Conservation (phyloP, 2,329 filamentous ascomycete genomes). For the Dactylellina drechsleri region DNA sequence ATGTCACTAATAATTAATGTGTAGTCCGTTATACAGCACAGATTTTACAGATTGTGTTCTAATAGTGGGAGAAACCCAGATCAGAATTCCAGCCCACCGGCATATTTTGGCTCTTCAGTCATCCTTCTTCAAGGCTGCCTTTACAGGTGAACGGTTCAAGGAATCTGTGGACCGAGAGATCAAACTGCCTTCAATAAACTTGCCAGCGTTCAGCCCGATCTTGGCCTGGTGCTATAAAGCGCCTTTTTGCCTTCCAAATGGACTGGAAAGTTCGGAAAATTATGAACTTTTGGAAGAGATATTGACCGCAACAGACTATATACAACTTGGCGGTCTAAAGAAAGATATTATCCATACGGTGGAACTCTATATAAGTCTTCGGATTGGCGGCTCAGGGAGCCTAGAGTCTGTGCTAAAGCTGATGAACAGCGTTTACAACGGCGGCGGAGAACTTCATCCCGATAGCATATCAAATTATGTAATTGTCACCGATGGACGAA, state of each 20-base stretch:
- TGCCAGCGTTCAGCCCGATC: background rate
- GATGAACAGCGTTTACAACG: too few relatives aligned
- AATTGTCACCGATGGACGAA: too few relatives aligned
- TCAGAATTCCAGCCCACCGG: conserved; percentile 1
- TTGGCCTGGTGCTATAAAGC: background rate
- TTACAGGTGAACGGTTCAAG: conserved; percentile 7
- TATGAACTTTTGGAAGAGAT: background rate
- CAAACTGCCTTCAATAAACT: background rate
- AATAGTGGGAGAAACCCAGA: background rate
- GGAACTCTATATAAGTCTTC: too few relatives aligned
- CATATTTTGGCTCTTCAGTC: conserved; percentile 1
- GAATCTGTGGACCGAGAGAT: conserved; percentile 7
- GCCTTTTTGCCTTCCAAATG: background rate
- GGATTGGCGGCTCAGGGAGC: too few relatives aligned
- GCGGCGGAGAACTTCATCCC: too few relatives aligned
- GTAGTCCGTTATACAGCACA: conserved; percentile 4
- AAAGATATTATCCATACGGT: too few relatives aligned
- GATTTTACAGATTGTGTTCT: background rate
- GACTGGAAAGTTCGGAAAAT: background rate
- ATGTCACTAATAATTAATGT: too few relatives aligned
- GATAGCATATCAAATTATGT: too few relatives aligned
- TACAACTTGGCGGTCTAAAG: background rate
- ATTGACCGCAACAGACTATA: background rate
- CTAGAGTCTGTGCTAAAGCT: too few relatives aligned
- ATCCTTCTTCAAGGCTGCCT: conserved; percentile 8